Conservation (phyloP, 306 rosid species). For the Fragaria nilgerrensis region DNA sequence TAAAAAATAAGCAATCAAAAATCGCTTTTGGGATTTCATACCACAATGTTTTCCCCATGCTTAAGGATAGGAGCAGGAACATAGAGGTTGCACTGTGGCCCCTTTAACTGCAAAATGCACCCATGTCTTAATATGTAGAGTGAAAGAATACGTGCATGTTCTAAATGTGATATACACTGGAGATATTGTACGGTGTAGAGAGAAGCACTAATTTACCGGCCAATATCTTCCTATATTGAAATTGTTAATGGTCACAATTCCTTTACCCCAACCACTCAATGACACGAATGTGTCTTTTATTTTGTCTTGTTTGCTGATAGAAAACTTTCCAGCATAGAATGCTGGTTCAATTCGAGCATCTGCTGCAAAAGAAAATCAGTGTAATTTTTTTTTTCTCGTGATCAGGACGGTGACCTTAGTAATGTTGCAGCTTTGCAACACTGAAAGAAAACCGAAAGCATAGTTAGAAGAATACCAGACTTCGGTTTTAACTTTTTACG, state of each 20-base stretch:
- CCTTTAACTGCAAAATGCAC: slow-evolving; percentile 48
- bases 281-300: slow-evolving; percentile 77
- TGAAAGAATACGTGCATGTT: background rate
- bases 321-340: slow-evolving; percentile 67
- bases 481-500: slow-evolving; percentile 38
- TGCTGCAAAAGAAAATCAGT: slow-evolving; percentile 42
- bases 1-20: background rate
- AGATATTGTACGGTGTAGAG: background rate
- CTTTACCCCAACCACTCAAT: slow-evolving; percentile 78
- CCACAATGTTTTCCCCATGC: slow-evolving; percentile 68
- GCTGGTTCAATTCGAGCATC: slow-evolving; percentile 61
- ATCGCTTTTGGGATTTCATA: slow-evolving; percentile 33
- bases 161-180: background rate
- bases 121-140: slow-evolving; percentile 21
- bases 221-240: slow-evolving; percentile 90
- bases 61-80: slow-evolving; percentile 83
- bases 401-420: slow-evolving; percentile 17
- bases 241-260: slow-evolving; percentile 70
- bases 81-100: slow-evolving; percentile 94
- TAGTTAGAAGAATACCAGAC: slow-evolving; percentile 37
- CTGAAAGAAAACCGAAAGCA: background rate
- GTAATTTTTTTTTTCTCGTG: background rate
- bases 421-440: slow-evolving; percentile 5
- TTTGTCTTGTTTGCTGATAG: slow-evolving; percentile 44
- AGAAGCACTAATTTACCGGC: slow-evolving; percentile 59